These are phyloP conservation scores for Barbatosphaeria neglecta DNA, from an alignment of 495 filamentous ascomycete species.

Conservation along the genomic window DNA sequence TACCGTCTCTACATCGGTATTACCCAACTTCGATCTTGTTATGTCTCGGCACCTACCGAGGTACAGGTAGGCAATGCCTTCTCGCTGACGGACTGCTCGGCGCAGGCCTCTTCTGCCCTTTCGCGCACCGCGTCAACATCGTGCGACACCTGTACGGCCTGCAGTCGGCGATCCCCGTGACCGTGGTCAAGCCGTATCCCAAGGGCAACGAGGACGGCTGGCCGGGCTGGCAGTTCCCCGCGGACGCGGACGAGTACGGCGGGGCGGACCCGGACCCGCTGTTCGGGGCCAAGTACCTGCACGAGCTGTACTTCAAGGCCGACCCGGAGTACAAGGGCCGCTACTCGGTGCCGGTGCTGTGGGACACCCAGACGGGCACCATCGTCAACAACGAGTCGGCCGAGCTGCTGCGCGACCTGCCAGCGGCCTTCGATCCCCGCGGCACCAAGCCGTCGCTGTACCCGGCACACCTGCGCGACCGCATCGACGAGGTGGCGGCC, in stretches of 20 bases:
- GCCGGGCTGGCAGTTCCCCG: conserved; percentile 65
- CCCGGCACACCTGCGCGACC: conserved; percentile 40
- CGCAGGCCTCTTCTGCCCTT: conserved; percentile 10
- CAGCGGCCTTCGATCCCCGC: conserved; percentile 56
- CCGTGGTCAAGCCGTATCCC: conserved; percentile 34
- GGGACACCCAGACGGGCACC: conserved; percentile 57
- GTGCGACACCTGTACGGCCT: conserved; percentile 59
- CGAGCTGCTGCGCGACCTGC: conserved; percentile 68
- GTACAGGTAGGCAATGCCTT: conserved; percentile 13
- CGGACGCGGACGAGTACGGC: conserved; percentile 39
- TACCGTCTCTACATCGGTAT: conserved; percentile 60
- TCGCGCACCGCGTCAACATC: conserved; percentile 60
- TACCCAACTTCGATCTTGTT: too few relatives aligned
- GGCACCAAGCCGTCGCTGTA: conserved; percentile 49
- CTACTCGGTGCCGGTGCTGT: conserved; percentile 67
- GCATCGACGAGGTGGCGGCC: conserved; percentile 65
- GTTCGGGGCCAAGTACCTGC: conserved; percentile 47
- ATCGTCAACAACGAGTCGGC: conserved; percentile 77
- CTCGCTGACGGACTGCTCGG: neutral
- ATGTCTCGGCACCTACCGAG: too few relatives aligned
- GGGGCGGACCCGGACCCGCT: conserved; percentile 48
- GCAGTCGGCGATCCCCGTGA: conserved; percentile 50
- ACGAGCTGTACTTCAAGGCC: conserved; percentile 59
- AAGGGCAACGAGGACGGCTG: conserved; percentile 14
- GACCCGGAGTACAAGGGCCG: conserved; percentile 56